These are phyloP conservation scores for rapeseed (Brassica napus) DNA, from an alignment of 345 rosid genomes.

Conservation along the genomic window DNA sequence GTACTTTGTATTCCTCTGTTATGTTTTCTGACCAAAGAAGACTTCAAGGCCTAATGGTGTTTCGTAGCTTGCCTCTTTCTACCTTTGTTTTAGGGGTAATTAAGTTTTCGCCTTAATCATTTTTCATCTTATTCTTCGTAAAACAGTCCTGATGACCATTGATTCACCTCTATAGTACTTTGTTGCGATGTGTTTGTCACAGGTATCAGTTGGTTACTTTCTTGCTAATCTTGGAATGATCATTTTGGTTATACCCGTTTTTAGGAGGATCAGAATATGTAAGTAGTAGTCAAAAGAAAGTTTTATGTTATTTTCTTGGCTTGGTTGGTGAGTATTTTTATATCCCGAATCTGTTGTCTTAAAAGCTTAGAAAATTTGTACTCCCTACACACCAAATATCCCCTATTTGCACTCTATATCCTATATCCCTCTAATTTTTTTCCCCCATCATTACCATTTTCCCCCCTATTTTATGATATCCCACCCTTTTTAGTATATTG, in stretches of 20 bases:
- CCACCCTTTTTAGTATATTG: no score
- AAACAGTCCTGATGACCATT: not conserved
- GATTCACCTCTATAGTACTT: no score
- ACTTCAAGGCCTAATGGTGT: constrained; percentile 48
- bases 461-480: no score
- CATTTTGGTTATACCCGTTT: constrained; percentile 72
- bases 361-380: no score
- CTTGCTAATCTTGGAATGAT: constrained; percentile 75
- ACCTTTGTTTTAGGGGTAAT: constrained; percentile 70
- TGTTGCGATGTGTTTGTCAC: constrained; percentile 4
- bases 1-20: constrained; percentile 73
- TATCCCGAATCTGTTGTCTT: no score
- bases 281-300: constrained; percentile 42
- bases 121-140: not conserved
- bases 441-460: no score
- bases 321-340: no score
- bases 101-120: constrained; percentile 3
- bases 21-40: constrained; percentile 55
- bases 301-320: not conserved
- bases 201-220: constrained; percentile 92
- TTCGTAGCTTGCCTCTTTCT: constrained; percentile 66
- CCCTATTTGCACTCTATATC: no score
- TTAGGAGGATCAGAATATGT: constrained; percentile 88
- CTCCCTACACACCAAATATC: no score
- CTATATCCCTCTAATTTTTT: no score